These are phyloP conservation scores for Sanghuangporus sanghuang DNA, from an alignment of 1,284 basidiomycete genomes.

Conservation along the genomic window DNA sequence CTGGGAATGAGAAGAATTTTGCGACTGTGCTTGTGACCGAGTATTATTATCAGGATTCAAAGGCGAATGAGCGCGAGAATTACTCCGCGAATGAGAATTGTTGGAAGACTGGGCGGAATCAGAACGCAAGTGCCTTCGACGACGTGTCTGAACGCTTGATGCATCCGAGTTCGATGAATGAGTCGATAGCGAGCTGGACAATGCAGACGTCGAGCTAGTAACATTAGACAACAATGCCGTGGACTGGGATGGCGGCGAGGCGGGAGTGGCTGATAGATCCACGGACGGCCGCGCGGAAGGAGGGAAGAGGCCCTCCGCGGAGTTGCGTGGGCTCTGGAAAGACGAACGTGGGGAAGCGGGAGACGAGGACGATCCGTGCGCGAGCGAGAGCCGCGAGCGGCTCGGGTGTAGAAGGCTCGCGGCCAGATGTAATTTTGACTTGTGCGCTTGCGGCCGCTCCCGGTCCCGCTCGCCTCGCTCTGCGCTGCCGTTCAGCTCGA, in stretches of 20 bases:
- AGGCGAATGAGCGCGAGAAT: slow-evolving; percentile 20
- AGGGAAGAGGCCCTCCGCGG: slow-evolving; percentile 3
- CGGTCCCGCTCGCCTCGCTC: not conserved
- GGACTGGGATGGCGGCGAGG: not conserved
- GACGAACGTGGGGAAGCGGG: slow-evolving; percentile 31
- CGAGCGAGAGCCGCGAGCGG: slow-evolving; percentile 6
- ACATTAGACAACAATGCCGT: not conserved
- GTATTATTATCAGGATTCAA: not conserved
- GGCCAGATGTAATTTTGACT: slow-evolving; percentile 24
- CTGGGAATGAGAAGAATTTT: slow-evolving; percentile 19
- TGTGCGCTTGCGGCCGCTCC: slow-evolving; percentile 4
- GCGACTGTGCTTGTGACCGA: slow-evolving; percentile 17
- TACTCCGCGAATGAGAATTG: not conserved
- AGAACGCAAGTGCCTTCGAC: not conserved
- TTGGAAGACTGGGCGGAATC: not conserved
- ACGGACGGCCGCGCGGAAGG: slow-evolving; percentile 6
- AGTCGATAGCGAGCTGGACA: not conserved
- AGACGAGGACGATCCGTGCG: slow-evolving; percentile 7
- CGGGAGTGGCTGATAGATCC: not conserved
- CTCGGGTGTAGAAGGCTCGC: slow-evolving; percentile 25
- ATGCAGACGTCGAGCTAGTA: slow-evolving; percentile 7
- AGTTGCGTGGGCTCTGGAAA: slow-evolving; percentile 31
- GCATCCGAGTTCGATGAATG: not conserved
- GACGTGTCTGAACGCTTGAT: not conserved
- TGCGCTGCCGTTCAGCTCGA: not conserved